Base-by-base conservation (phyloP, 192 early-diverging fungal species). In the Linnemannia schmuckeri region DNA sequence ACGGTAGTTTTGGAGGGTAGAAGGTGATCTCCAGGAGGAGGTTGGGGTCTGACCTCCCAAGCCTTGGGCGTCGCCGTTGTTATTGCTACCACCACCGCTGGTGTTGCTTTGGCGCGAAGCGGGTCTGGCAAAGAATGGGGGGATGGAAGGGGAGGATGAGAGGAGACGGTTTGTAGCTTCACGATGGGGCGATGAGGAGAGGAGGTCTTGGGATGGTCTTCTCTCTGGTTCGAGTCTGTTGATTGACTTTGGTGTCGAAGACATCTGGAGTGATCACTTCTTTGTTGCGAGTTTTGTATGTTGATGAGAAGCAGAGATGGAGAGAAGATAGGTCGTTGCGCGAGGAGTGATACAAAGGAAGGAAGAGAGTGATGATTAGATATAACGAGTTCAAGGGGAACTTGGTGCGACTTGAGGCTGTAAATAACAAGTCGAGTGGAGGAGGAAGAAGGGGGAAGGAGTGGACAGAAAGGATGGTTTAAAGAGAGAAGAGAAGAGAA, bases 1-100 rank as follows among this genome's bases (percentile, higher is more conserved):
- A 17, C 84, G 78, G 63, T 81, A 87, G 72, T 87, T 87, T 27
- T 87, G 85, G 18, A 87, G 85, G 52, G 85, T 87, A 18, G 85
- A 87, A 15, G 85, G 85, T 2, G 85, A 87, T 78, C 85, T 76
- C 75, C 75, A 87, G 20, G 85, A 87, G 54, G 85, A 87, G 30
- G 76, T 30, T 40, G 85, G 85, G 41, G 80, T 87, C 20, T 77
- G 75, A 15, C 27, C 57, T 12, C 57, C 57, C 10, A 12, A 10
- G 10, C 27, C 27, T 27, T 30, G n/a, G 61, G 33, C 33, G 41
- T 52, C 46, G 10, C 54, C 72, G 55, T 57, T 57, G 55, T 57
- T 49, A n/a, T 42, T 41, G 15, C 74, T 63, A 12, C 69, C 73
- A 38, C 76, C 55, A 44, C 69, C 76, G 30, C 57, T 77, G 38